Evolutionary conservation across 2,329 filamentous ascomycete species (phyloP), one percentile per base, ranked within the genome.

Genomic region (Penicillium sp.): DNA sequence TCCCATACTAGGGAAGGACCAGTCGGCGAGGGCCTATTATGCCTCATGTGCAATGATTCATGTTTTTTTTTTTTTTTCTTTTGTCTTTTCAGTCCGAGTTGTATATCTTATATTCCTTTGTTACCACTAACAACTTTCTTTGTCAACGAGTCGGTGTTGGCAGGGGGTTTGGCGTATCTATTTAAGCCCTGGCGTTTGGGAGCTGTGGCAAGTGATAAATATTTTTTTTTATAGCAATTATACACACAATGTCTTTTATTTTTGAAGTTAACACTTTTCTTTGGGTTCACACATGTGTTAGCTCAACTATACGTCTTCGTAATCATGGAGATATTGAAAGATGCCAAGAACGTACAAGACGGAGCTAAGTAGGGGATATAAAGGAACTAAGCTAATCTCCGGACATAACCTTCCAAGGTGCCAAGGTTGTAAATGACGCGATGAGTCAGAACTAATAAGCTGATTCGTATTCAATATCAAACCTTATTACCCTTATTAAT

Each of bases 1-100:
- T 70, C 36, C 67, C 67, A 31, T 70, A 70, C 51, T 69, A 57
- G 10, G 54, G 25, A 38, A 31, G 29, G 5, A 31, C 23, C 25
- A 36, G 31, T n/a, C 27, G 9, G n/a, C 16, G 9, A 51, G 34
- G 39, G 11, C 34, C 34, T 58, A 29, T 44, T 48, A 60, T 61
- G 44, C 48, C 47, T 65, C 27, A 62, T 55, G 59, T 56, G 60
- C 53, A 51, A 65, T 51, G 59, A 66, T 47, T 52, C 50, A 62
- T 52, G 59, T 55, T 53, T 48, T 43, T 49, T 59, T 6, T 33
- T 4, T 31, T 48, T 43, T 49, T 59, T 6, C 15, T 4, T 31
- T 33, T 33, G 5, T 11, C 10, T 31, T 13, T 33, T 5, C 29
- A 39, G 7, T 48, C 48, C 11, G 19, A 38, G 31, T 23, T 48